Percentiles rank a stretch among this genome's conserved stretches.
Conservation (phyloP, 2,329 filamentous ascomycete species). For the Decorospora gaudefroyi region DNA sequence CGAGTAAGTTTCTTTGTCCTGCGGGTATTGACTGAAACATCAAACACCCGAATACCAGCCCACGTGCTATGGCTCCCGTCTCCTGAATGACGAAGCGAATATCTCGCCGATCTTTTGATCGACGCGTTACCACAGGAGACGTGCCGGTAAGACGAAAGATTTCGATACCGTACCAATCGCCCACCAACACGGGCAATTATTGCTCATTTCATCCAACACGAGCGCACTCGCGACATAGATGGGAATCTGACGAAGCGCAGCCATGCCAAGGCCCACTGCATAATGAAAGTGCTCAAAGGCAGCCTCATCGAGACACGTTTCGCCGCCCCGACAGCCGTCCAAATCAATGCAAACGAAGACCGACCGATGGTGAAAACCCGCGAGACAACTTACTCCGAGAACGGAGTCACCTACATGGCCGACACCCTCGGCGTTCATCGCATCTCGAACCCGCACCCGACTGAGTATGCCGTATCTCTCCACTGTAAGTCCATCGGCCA, state of each 20-base stretch:
- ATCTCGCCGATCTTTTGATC: constrained; percentile 34
- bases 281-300: constrained; percentile 87
- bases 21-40: constrained; percentile 22
- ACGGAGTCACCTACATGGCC: constrained; percentile 87
- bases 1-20: constrained; percentile 55
- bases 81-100: constrained; percentile 39
- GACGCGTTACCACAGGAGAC: constrained; percentile 38
- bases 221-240: neutral
- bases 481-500: constrained; percentile 61
- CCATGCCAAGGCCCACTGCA: constrained; percentile 76
- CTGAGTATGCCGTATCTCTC: constrained; percentile 79
- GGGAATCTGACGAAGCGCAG: constrained; percentile 21
- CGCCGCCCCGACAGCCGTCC: constrained; percentile 65
- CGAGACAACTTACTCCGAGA: constrained; percentile 68
- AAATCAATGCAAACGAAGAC: constrained; percentile 52
- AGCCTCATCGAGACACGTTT: constrained; percentile 81
- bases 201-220: neutral
- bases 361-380: constrained; percentile 67
- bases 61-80: constrained; percentile 16
- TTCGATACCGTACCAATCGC: constrained; percentile 3
- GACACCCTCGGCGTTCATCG: constrained; percentile 85
- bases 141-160: constrained; percentile 30
- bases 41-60: neutral
- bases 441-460: constrained; percentile 72
- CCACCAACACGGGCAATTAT: neutral